phyloP scores from a whole-genome alignment of 176 grass and related monocot species.

The Thinopyrum elongatum region DNA sequence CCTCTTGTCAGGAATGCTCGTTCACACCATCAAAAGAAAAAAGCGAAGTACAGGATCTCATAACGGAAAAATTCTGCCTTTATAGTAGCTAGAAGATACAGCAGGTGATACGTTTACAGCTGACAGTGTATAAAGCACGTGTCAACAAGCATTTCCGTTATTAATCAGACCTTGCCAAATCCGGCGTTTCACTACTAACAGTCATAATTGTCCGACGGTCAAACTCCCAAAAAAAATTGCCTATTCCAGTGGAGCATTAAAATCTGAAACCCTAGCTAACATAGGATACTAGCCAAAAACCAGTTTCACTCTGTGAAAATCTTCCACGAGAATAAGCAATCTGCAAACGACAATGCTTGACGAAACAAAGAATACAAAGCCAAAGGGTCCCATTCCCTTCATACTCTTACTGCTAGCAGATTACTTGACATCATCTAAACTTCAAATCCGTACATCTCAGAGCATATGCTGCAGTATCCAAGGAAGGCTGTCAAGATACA shows the following conservation, averaged over 20 bases:
- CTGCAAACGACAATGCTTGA: neutral
- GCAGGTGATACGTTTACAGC: neutral
- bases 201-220: neutral
- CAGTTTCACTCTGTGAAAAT: neutral
- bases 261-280: neutral
- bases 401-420: neutral
- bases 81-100: neutral
- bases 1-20: neutral
- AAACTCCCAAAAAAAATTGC: neutral
- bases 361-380: neutral
- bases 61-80: neutral
- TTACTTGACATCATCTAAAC: neutral
- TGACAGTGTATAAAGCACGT: neutral
- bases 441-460: constrained; percentile 10
- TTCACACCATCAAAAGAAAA: neutral
- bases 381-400: neutral
- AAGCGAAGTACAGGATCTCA: neutral
- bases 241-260: neutral
- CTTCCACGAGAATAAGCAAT: neutral
- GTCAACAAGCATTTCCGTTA: neutral
- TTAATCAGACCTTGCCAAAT: constrained; percentile 16
- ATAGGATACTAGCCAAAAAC: neutral
- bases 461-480: neutral
- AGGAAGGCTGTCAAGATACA: neutral
- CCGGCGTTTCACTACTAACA: neutral